phyloP scores from a whole-genome alignment of 2,329 filamentous ascomycete genomes.

The Calonectria crousiana region DNA sequence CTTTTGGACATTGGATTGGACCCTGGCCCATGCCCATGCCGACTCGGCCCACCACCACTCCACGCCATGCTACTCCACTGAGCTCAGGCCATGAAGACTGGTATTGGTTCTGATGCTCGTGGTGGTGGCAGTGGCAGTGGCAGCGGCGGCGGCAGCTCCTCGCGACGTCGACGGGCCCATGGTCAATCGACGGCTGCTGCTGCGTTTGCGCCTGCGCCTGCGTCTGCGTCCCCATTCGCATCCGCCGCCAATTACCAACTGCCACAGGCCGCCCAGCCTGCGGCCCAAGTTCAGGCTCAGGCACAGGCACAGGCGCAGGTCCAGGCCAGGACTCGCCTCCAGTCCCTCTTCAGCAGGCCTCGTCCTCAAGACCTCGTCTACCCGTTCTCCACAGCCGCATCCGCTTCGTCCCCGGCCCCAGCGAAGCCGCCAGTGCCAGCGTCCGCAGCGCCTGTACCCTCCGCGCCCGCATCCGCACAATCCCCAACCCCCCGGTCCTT shows the following conservation, averaged over 20 bases:
- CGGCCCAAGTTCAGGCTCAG: constrained; percentile 30
- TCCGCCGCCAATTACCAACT: constrained; percentile 41
- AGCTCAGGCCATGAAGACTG: constrained; percentile 42
- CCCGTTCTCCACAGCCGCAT: constrained; percentile 29
- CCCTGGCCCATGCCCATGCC: constrained; percentile 38
- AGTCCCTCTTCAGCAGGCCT: constrained; percentile 36
- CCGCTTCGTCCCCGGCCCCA: constrained; percentile 26
- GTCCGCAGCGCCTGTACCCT: constrained; percentile 2
- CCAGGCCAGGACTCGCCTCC: constrained; percentile 35
- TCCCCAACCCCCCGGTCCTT: constrained; percentile 36
- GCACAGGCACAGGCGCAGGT: constrained; percentile 28
- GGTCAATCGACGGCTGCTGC: constrained; percentile 23
- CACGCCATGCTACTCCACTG: constrained; percentile 45
- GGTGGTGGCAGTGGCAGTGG: constrained; percentile 36
- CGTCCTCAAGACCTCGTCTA: constrained; percentile 37
- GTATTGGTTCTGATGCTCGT: constrained; percentile 26
- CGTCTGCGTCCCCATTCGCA: constrained; percentile 5
- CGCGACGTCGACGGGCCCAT: constrained; percentile 38
- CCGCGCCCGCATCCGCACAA: background rate
- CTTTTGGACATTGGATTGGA: background rate
- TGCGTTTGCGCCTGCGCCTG: constrained; percentile 11
- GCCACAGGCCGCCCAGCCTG: constrained; percentile 29
- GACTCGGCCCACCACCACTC: constrained; percentile 36
- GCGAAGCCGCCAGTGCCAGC: constrained; percentile 10
- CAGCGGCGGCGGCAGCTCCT: constrained; percentile 23